Evolutionary conservation across 2,329 filamentous ascomycete species (phyloP), one percentile per base, ranked within the genome.

Genomic region (Magnaporthiopsis poae): DNA sequence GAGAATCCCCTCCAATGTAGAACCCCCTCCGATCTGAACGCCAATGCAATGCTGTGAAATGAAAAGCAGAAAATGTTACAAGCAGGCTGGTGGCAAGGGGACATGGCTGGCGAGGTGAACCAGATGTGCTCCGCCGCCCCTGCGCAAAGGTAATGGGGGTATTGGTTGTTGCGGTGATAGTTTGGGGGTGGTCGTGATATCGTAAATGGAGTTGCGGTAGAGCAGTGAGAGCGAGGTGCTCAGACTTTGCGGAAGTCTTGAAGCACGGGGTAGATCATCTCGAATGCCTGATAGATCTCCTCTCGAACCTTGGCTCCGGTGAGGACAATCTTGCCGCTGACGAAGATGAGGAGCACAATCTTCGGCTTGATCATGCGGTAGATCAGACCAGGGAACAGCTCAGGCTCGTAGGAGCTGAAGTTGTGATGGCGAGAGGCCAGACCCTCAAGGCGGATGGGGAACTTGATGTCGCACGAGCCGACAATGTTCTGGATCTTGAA

Each of bases 401-500:
- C 95, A 71, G 95, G 95, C 80, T 99, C 95, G 79, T 99, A 99
- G 67, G 93, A 97, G 80, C 91, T 96, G 87, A 98, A 99, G 82
- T 96, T 96, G 84, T 98, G 94, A 85, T 99, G 95, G 80, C 93
- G 92, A 72, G 90, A 95, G 21, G 95, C 95, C 76, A 99, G 83
- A 80, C 95, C 95, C 78, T 98, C 95, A 68, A 99, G 85, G 71
- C 95, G 92, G 73, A 99, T 97, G 66, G 95, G 95, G 81, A 99
- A 99, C 84, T 97, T 97, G 85, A 99, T 97, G 77, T 99, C 95
- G 79, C 94, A 98, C 68, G 92, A 96, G 70, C 95, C 95, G 71
- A 99, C 95, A 71, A 99, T 98, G 80, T 99, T 99, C 83, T 97
- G 93, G 75, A 99, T 99, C 86, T 98, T 99, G 83, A 99, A 99